Conservation (phyloP, 495 filamentous ascomycete species). For the Sordaria brevicollis region DNA sequence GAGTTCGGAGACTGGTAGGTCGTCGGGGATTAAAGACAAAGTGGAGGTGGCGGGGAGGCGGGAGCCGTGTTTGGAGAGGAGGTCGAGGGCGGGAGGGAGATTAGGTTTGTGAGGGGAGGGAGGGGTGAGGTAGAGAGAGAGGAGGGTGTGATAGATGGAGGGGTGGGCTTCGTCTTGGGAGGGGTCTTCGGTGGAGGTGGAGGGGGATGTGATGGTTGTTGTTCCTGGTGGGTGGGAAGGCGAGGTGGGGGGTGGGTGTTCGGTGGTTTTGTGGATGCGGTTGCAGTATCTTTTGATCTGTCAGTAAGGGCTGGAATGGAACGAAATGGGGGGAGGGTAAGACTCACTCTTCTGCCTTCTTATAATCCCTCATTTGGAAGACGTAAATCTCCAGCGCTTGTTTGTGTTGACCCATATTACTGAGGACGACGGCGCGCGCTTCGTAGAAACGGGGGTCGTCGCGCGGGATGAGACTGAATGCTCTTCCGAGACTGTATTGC, state of each 20-base stretch:
- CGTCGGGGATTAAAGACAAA: slow-evolving; percentile 72
- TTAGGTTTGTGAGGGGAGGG: slow-evolving; percentile 63
- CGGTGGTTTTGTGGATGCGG: slow-evolving; percentile 52
- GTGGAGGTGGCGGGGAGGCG: slow-evolving; percentile 80
- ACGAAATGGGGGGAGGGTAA: neutral
- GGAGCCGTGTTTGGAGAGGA: slow-evolving; percentile 84
- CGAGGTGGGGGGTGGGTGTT: slow-evolving; percentile 30
- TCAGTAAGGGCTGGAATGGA: neutral
- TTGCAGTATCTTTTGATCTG: slow-evolving; percentile 66
- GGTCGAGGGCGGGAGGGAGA: slow-evolving; percentile 68
- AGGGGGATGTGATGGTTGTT: slow-evolving; percentile 3
- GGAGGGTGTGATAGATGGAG: slow-evolving; percentile 81
- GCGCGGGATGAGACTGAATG: slow-evolving; percentile 61
- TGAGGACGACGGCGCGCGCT: slow-evolving; percentile 80
- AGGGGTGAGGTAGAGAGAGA: slow-evolving; percentile 83
- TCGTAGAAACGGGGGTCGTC: slow-evolving; percentile 85
- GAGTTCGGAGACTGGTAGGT: slow-evolving; percentile 65
- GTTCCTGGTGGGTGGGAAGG: slow-evolving; percentile 6
- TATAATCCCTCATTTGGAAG: slow-evolving; percentile 78
- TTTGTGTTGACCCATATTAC: slow-evolving; percentile 91
- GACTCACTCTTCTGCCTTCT: slow-evolving; percentile 84
- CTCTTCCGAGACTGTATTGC: slow-evolving; percentile 70
- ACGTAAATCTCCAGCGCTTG: slow-evolving; percentile 94
- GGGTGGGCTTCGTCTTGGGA: slow-evolving; percentile 41
- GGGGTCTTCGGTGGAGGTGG: slow-evolving; percentile 34